Base-by-base conservation (phyloP, 2,329 filamentous ascomycete genomes). In the Xylogone sp. region DNA sequence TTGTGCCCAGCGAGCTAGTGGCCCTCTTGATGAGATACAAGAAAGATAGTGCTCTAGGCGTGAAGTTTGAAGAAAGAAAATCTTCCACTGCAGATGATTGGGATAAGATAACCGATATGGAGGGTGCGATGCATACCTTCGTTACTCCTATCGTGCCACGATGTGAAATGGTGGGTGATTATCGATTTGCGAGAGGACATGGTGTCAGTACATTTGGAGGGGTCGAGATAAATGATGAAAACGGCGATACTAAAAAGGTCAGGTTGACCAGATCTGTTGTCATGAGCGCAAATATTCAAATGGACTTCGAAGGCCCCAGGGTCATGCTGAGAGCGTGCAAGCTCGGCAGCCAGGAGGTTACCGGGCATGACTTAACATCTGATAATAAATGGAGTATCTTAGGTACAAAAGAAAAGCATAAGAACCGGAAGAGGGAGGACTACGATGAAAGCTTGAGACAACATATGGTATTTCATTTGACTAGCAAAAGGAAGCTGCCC, bases 71-170 rank as follows among this genome's bases (percentile, higher is more conserved):
- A 5, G 21, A 45, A 45, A n/a, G 43, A 19, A 31, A 7, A 20
- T 6, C 49, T 43, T n/a, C 51, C 51, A n/a, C n/a, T 46, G 3
- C 45, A 1, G 16, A 18, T 10, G 8, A 31, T 5, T 18, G 18
- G 12, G 54, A 60, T 18, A 47, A 56, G 8, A 62, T 62, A 43
- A 62, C 60, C 3, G 55, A 63, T 47, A 58, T 63, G 57, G 61
- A 65, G 43, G 61, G 60, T 16, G 58, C 55, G 1, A 50, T 63
- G 47, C 61, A 63, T 31, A 62, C 55, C 1, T 63, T 60, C 22
- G 53, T 65, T 18, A 62, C 60, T 1, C 62, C 62, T 5, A 46
- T 60, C 9, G 42, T 61, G 6, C 31, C 46, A 18, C 49, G 43
- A 3, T 59, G 53, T 46, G 58, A 58, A 19, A 62, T 62, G 42